Conservation (phyloP, 2,329 filamentous ascomycete species). For the Ceratocystis smalleyi region DNA sequence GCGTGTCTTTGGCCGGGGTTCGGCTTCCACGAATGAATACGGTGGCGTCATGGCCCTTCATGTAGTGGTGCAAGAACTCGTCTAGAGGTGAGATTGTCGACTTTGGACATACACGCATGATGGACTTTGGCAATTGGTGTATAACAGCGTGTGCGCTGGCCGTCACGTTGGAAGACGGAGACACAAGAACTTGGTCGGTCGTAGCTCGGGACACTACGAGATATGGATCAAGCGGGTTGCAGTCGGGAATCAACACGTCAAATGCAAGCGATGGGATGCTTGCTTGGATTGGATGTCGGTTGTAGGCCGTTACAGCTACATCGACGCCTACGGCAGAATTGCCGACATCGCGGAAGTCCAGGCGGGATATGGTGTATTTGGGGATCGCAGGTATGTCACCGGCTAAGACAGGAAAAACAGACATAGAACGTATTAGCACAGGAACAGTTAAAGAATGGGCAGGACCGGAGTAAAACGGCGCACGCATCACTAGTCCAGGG, state of each 20-base stretch:
- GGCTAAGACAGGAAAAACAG: constrained; percentile 31
- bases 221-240: constrained; percentile 51
- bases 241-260: constrained; percentile 72
- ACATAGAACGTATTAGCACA: constrained; percentile 21
- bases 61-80: constrained; percentile 61
- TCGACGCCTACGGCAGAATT: constrained; percentile 62
- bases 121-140: constrained; percentile 52
- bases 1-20: constrained; percentile 46
- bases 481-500: neutral
- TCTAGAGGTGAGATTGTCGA: constrained; percentile 73
- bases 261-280: constrained; percentile 68
- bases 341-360: constrained; percentile 63
- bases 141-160: constrained; percentile 59
- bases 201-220: constrained; percentile 66
- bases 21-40: constrained; percentile 72
- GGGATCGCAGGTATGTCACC: constrained; percentile 62
- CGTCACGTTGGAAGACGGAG: constrained; percentile 50
- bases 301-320: constrained; percentile 54
- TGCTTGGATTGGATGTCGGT: constrained; percentile 64
- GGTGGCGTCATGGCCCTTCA: constrained; percentile 62
- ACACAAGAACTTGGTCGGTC: constrained; percentile 50
- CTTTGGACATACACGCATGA: constrained; percentile 60
- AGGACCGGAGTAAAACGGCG: neutral
- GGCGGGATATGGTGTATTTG: constrained; percentile 62
- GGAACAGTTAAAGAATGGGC: constrained; percentile 11